Evolutionary conservation across 2,329 filamentous ascomycete species (phyloP).

Genomic region (Pyricularia sp.): DNA sequence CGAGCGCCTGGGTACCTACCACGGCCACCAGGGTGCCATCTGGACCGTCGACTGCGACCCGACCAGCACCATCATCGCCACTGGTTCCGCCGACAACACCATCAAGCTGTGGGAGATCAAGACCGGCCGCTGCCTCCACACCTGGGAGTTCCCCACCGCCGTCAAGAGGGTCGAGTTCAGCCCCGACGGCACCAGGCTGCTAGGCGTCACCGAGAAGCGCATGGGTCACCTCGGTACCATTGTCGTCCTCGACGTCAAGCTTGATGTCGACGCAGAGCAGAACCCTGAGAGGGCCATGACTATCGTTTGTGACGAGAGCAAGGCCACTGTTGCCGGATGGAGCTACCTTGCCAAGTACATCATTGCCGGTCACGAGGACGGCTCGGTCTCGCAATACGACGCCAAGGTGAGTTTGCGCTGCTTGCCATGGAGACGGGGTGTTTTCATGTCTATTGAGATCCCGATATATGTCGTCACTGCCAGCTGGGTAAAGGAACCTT

Average conservation of each 20-base stretch:
- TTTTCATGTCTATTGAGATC: background rate
- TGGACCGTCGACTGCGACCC: constrained; percentile 98
- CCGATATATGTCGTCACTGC: background rate
- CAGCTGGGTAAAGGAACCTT: background rate
- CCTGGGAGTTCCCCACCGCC: constrained; percentile 94
- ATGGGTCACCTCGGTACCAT: constrained; percentile 95
- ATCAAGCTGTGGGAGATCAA: constrained; percentile 95
- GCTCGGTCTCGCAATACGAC: constrained; percentile 84
- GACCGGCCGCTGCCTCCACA: constrained; percentile 87
- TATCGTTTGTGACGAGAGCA: constrained; percentile 92
- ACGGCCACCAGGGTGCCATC: constrained; percentile 93
- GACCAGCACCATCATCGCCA: constrained; percentile 83
- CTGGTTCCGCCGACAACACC: constrained; percentile 95
- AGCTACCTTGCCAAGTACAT: constrained; percentile 93
- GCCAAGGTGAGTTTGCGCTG: constrained; percentile 45
- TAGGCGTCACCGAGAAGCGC: constrained; percentile 97
- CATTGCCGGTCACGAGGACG: constrained; percentile 95
- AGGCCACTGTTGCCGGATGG: constrained; percentile 96
- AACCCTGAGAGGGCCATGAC: constrained; percentile 71
- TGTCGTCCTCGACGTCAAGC: constrained; percentile 81
- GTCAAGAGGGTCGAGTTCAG: constrained; percentile 98
- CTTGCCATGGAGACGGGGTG: background rate
- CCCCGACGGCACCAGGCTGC: constrained; percentile 80
- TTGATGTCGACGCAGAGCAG: constrained; percentile 76
- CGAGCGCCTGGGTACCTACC: constrained; percentile 93